Conservation (phyloP, 2,329 filamentous ascomycete species). For the Fonsecaea pedrosoi region DNA sequence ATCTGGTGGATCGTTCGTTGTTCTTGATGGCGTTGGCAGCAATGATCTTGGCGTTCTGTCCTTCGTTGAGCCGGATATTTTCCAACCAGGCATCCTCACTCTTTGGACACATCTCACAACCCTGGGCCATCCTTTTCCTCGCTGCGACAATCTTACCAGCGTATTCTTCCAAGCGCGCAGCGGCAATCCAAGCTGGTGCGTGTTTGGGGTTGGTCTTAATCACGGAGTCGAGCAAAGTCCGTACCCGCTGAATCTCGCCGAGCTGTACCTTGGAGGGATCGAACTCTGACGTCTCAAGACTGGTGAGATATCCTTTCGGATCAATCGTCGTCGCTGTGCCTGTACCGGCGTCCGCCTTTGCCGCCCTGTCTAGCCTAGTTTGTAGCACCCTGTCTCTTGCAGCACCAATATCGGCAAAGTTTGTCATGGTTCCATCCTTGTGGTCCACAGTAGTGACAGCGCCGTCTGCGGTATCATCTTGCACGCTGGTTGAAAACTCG, state of each 20-base stretch:
- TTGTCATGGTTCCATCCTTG: constrained; percentile 88
- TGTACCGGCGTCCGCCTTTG: constrained; percentile 70
- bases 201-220: constrained; percentile 97
- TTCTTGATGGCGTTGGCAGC: constrained; percentile 91
- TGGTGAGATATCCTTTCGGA: constrained; percentile 94
- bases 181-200: constrained; percentile 93
- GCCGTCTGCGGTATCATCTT: constrained; percentile 72
- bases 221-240: constrained; percentile 91
- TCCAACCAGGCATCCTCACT: constrained; percentile 96
- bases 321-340: constrained; percentile 92
- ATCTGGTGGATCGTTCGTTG: constrained; percentile 82
- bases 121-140: constrained; percentile 83
- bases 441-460: constrained; percentile 54
- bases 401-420: constrained; percentile 96
- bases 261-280: constrained; percentile 82
- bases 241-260: constrained; percentile 92
- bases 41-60: constrained; percentile 93
- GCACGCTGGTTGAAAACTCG: constrained; percentile 87
- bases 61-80: constrained; percentile 90
- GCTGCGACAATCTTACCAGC: constrained; percentile 91
- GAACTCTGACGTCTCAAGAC: constrained; percentile 79
- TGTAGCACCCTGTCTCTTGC: constrained; percentile 95
- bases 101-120: constrained; percentile 88
- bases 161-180: constrained; percentile 87
- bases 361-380: constrained; percentile 90